phyloP scores from a whole-genome alignment of 768 basidiomycete species.

The Leccinum disarticulatum region DNA sequence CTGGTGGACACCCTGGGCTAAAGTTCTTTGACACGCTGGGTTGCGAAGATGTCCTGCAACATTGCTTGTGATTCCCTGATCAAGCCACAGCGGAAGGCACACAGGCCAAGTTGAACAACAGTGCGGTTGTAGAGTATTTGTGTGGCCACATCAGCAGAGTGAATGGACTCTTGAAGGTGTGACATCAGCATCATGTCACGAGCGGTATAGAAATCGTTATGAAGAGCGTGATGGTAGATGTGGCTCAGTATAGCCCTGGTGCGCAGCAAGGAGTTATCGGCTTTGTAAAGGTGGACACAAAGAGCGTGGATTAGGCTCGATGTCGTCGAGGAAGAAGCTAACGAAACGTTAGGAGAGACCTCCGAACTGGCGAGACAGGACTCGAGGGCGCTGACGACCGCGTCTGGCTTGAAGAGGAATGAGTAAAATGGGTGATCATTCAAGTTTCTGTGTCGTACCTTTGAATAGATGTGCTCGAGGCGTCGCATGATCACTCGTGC shows the following conservation, averaged over 20 bases:
- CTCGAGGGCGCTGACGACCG: slow-evolving; percentile 90
- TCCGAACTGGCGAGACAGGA: slow-evolving; percentile 57
- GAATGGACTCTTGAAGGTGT: slow-evolving; percentile 94
- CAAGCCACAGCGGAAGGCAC: slow-evolving; percentile 92
- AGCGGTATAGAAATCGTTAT: slow-evolving; percentile 95
- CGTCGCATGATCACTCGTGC: slow-evolving; percentile 92
- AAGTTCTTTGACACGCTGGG: no score
- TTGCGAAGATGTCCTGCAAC: slow-evolving; percentile 93
- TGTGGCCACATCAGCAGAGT: slow-evolving; percentile 93
- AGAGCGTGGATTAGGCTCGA: slow-evolving; percentile 83
- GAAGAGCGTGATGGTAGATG: slow-evolving; percentile 95
- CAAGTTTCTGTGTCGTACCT: slow-evolving; percentile 49
- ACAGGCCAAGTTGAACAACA: slow-evolving; percentile 94
- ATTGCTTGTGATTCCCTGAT: slow-evolving; percentile 93
- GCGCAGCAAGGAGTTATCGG: slow-evolving; percentile 85
- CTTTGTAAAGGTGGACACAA: slow-evolving; percentile 91
- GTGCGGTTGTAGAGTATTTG: slow-evolving; percentile 98
- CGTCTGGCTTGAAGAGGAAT: slow-evolving; percentile 68
- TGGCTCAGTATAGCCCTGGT: slow-evolving; percentile 98
- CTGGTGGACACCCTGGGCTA: no score
- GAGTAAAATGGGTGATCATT: neutral
- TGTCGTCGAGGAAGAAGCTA: slow-evolving; percentile 55
- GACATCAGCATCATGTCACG: slow-evolving; percentile 99
- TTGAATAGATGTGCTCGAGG: slow-evolving; percentile 96
- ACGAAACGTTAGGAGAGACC: slow-evolving; percentile 60